These are phyloP conservation scores for Dactylellina cionopaga DNA, from an alignment of 2,329 filamentous ascomycete species.

Conservation along the genomic window DNA sequence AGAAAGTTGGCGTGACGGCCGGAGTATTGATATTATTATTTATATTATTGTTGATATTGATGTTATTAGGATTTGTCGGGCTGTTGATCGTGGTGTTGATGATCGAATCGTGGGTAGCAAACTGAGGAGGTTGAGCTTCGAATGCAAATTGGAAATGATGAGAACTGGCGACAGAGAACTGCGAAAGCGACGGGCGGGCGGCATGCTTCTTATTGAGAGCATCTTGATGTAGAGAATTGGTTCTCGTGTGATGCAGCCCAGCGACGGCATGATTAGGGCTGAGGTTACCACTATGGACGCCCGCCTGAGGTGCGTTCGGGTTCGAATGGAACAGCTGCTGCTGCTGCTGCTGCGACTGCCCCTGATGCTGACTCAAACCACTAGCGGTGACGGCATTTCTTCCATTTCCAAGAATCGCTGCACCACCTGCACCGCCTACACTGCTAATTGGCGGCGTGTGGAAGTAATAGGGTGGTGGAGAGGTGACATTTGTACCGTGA, in stretches of 20 bases:
- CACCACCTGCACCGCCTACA: slow-evolving; percentile 48
- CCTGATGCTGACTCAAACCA: slow-evolving; percentile 14
- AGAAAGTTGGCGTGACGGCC: slow-evolving; percentile 9
- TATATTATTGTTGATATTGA: not conserved
- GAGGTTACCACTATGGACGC: slow-evolving; percentile 28
- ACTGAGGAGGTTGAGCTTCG: slow-evolving; percentile 46
- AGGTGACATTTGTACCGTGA: slow-evolving; percentile 49
- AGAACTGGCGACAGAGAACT: slow-evolving; percentile 41
- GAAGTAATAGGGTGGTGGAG: slow-evolving; percentile 46
- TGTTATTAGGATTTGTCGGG: not conserved
- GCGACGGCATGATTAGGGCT: slow-evolving; percentile 29
- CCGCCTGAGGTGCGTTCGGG: slow-evolving; percentile 9
- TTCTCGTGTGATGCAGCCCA: slow-evolving; percentile 45
- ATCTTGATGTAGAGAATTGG: slow-evolving; percentile 23
- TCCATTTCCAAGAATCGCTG: slow-evolving; percentile 9
- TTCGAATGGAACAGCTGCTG: slow-evolving; percentile 26
- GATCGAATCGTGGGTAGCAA: slow-evolving; percentile 30
- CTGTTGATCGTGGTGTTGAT: slow-evolving; percentile 11
- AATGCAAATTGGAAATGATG: slow-evolving; percentile 50
- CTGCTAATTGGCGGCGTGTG: slow-evolving; percentile 50
- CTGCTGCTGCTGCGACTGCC: slow-evolving; percentile 16
- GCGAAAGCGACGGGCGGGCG: slow-evolving; percentile 33
- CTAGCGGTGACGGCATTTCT: not conserved
- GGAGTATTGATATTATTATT: slow-evolving; percentile 9
- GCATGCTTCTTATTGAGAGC: slow-evolving; percentile 44